A percentile compares a stretch with the other conserved stretches of the same genome.
Evolutionary conservation across 768 basidiomycete genomes (phyloP).

Genomic region (Floccularia luteovirens): DNA sequence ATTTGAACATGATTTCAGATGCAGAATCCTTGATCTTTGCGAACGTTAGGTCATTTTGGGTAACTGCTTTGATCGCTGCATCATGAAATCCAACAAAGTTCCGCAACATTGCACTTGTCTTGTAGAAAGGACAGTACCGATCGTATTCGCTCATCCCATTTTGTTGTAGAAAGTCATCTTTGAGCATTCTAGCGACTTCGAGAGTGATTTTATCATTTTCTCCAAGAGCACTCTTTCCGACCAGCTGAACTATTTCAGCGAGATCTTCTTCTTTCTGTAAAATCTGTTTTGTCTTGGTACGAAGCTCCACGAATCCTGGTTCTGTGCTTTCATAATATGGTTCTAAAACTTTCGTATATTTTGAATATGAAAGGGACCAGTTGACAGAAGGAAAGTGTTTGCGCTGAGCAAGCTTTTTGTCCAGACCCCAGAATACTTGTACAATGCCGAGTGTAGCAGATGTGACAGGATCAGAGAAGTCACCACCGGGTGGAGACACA

Average conservation of each 20-base stretch:
- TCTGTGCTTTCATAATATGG: conserved; percentile 86
- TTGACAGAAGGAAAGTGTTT: conserved; percentile 99
- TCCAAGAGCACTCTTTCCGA: conserved; percentile 95
- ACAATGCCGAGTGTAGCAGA: conserved; percentile 97
- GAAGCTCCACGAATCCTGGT: conserved; percentile 92
- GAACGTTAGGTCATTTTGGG: conserved; percentile 78
- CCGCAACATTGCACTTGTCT: conserved; percentile 92
- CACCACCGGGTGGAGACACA: conserved; percentile 97
- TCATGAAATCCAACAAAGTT: conserved; percentile 96
- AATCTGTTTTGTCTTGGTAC: conserved; percentile 91
- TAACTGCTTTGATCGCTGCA: conserved; percentile 78
- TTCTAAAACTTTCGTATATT: conserved; percentile 92
- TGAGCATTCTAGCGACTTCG: conserved; percentile 94
- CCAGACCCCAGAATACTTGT: conserved; percentile 99
- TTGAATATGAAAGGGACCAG: conserved; percentile 99
- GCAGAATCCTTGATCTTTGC: conserved; percentile 82
- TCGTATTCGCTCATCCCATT: conserved; percentile 99
- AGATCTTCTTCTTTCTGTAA: conserved; percentile 98
- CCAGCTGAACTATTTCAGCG: conserved; percentile 98
- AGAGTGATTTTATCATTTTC: conserved; percentile 98
- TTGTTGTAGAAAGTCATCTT: conserved; percentile 96
- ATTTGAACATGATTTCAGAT: conserved; percentile 86
- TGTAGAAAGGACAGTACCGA: conserved; percentile 97
- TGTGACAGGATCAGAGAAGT: conserved; percentile 98
- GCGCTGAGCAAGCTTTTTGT: conserved; percentile 97